Conservation (phyloP, 495 filamentous ascomycete species). For the Neurospora hispaniola region DNA sequence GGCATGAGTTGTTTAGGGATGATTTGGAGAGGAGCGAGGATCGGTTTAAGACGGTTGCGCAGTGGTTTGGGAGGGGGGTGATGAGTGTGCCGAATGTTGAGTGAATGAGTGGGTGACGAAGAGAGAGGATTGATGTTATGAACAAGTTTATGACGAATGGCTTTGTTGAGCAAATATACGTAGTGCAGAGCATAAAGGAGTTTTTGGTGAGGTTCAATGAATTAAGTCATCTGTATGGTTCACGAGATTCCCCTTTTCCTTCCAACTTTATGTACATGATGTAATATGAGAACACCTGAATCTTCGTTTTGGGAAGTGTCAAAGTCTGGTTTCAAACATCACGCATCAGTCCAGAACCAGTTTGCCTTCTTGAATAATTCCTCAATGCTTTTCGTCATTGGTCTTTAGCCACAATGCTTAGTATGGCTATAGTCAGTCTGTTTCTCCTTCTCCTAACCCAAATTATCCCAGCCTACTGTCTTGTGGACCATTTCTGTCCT, state of each 20-base stretch:
- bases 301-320: no score
- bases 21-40: slow-evolving; percentile 71
- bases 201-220: not conserved
- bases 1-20: slow-evolving; percentile 82
- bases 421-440: not conserved
- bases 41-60: slow-evolving; percentile 76
- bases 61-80: slow-evolving; percentile 91
- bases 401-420: not conserved
- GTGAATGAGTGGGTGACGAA: slow-evolving; percentile 3
- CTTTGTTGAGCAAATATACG: not conserved
- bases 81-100: slow-evolving; percentile 48
- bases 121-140: not conserved
- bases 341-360: no score
- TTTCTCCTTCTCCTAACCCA: not conserved
- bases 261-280: no score
- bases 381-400: not conserved
- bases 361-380: no score
- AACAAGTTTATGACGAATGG: not conserved
- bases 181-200: not conserved
- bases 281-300: no score
- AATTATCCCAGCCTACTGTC: not conserved
- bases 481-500: not conserved
- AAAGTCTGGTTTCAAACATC: no score
- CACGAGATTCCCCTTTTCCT: no score
- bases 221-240: not conserved